Conservation (phyloP, 2,329 filamentous ascomycete species). For the Lanzia echinophila region DNA sequence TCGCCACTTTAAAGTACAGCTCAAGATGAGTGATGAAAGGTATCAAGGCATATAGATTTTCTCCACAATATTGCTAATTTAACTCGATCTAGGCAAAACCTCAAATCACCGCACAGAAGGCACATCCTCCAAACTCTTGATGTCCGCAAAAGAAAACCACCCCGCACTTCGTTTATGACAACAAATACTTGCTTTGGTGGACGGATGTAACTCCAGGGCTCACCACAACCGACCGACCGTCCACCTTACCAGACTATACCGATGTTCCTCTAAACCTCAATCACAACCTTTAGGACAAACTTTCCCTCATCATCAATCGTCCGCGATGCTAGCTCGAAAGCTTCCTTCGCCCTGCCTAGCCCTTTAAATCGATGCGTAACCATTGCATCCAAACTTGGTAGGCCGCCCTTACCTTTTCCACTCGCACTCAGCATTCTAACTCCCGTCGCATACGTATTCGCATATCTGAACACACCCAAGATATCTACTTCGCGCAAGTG, state of each 20-base stretch:
- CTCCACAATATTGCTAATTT: too few relatives aligned
- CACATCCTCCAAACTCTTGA: too few relatives aligned
- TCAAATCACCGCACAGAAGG: too few relatives aligned
- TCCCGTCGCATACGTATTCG: constrained; percentile 68
- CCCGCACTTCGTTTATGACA: too few relatives aligned
- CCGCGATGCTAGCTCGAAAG: constrained; percentile 64
- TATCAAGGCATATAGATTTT: too few relatives aligned
- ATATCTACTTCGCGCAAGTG: constrained; percentile 72
- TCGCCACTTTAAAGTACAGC: too few relatives aligned
- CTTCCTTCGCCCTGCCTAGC: constrained; percentile 52
- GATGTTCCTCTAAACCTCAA: constrained; percentile 40
- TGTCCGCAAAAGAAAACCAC: too few relatives aligned
- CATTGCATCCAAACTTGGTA: constrained; percentile 62
- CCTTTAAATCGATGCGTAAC: constrained; percentile 69
- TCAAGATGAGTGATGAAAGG: too few relatives aligned
- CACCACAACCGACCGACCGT: background rate
- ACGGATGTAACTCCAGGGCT: background rate
- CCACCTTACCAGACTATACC: background rate
- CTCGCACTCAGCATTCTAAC: constrained; percentile 52
- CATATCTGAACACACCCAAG: constrained; percentile 71
- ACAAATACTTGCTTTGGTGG: too few relatives aligned
- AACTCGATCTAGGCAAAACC: too few relatives aligned
- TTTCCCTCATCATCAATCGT: constrained; percentile 62
- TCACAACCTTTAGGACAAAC: constrained; percentile 66
- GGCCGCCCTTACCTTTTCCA: constrained; percentile 13